Evolutionary conservation across 2,329 filamentous ascomycete genomes (phyloP).

Genomic region (Juglanconis juglandina): DNA sequence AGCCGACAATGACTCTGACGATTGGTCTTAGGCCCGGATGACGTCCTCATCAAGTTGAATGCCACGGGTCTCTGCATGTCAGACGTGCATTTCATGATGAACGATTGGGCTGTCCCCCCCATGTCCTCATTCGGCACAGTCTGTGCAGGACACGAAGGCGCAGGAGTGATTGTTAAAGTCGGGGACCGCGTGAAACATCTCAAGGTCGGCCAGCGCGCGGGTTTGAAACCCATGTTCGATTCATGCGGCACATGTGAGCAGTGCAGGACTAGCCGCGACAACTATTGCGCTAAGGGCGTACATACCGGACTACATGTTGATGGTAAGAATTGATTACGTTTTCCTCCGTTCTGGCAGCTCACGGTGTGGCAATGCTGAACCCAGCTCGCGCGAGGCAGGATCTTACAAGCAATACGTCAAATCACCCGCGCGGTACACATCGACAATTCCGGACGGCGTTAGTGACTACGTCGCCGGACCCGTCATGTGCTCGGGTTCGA

Average conservation of each 20-base stretch:
- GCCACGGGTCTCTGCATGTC: conserved; percentile 20
- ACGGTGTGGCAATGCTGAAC: neutral
- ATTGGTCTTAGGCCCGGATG: conserved; percentile 16
- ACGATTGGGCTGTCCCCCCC: conserved; percentile 14
- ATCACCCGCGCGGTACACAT: conserved; percentile 51
- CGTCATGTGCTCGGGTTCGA: conserved; percentile 57
- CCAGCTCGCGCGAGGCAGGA: conserved; percentile 33
- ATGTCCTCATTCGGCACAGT: conserved; percentile 18
- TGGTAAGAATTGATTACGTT: neutral
- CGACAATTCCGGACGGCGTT: conserved; percentile 46
- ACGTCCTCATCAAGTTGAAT: conserved; percentile 20
- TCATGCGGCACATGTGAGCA: conserved; percentile 34
- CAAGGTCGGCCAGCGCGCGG: conserved; percentile 34
- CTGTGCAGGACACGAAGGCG: conserved; percentile 36
- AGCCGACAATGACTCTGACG: neutral
- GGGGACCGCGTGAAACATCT: conserved; percentile 31
- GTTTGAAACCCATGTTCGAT: conserved; percentile 32
- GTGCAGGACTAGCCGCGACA: conserved; percentile 33
- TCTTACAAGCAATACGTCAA: conserved; percentile 57
- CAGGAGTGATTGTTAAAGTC: conserved; percentile 32
- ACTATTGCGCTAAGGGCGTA: conserved; percentile 26
- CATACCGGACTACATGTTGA: conserved; percentile 18
- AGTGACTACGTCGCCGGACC: conserved; percentile 53
- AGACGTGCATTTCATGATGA: conserved; percentile 21
- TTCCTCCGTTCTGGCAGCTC: neutral